A percentile compares a stretch with the other conserved stretches of the same genome.
Conservation (phyloP, 495 filamentous ascomycete species). For the Tuber umbilicatum region DNA sequence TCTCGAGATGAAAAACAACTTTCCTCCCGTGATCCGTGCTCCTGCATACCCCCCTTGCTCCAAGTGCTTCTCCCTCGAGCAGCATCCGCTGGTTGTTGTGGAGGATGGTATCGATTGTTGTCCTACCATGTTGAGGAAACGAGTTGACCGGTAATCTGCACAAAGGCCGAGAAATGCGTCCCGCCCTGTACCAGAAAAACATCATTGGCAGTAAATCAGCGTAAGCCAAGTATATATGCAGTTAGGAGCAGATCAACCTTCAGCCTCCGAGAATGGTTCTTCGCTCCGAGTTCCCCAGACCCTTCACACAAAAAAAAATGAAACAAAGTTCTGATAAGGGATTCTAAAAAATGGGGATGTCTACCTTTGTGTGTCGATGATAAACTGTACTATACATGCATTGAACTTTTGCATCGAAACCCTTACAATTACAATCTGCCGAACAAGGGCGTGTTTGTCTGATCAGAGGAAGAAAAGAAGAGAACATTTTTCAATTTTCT, state of each 20-base stretch:
- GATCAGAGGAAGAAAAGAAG: not conserved
- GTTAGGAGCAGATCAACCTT: not conserved
- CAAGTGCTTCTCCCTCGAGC: not conserved
- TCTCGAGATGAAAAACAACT: not conserved
- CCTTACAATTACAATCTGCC: not conserved
- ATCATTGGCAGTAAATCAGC: not conserved
- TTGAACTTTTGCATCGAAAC: not conserved
- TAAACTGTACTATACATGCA: not conserved
- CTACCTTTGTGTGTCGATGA: not conserved
- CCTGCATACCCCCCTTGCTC: not conserved
- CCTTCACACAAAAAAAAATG: not conserved
- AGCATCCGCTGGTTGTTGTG: not conserved
- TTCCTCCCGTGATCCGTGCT: not conserved
- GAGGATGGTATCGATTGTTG: not conserved
- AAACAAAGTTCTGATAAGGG: not conserved
- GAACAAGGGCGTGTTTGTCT: not conserved
- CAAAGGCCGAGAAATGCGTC: not conserved
- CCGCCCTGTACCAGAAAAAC: not conserved
- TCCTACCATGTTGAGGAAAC: not conserved
- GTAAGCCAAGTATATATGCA: not conserved
- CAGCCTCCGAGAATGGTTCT: not conserved
- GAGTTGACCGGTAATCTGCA: not conserved
- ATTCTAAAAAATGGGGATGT: not conserved
- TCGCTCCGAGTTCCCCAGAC: not conserved
- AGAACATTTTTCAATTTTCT: not conserved